phyloP scores from a whole-genome alignment of 1,139 yeast species.

The Blastobotrys illinoisensis region DNA sequence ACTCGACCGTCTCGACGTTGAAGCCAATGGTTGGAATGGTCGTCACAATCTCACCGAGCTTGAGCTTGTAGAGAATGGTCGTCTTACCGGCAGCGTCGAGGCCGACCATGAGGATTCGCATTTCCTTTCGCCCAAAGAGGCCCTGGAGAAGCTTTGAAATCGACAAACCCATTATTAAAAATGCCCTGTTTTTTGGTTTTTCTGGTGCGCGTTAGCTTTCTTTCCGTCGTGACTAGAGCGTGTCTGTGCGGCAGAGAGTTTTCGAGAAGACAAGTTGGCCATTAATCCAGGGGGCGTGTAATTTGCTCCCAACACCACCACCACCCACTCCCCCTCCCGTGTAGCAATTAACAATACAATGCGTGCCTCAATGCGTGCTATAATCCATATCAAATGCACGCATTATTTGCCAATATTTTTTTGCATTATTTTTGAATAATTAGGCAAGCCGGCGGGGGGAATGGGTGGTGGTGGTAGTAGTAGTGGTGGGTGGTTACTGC shows the following conservation, averaged over 20 bases:
- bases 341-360: too few relatives aligned
- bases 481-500: too few relatives aligned
- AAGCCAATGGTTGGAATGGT: constrained; percentile 92
- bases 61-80: constrained; percentile 82
- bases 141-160: constrained; percentile 83
- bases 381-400: too few relatives aligned
- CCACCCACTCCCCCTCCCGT: background rate
- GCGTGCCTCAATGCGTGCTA: too few relatives aligned
- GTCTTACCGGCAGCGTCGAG: constrained; percentile 91
- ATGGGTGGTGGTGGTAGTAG: too few relatives aligned
- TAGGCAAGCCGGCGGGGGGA: too few relatives aligned
- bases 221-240: background rate
- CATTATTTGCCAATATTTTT: too few relatives aligned
- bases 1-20: constrained; percentile 92
- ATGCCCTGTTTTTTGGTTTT: background rate
- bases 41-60: constrained; percentile 88
- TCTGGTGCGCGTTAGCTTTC: background rate
- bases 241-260: background rate
- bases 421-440: too few relatives aligned
- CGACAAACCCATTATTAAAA: constrained; percentile 66
- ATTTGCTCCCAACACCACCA: background rate
- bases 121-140: constrained; percentile 54
- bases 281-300: background rate
- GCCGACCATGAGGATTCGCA: constrained; percentile 95
- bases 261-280: background rate